These are phyloP conservation scores for Mycena sp. DNA, from an alignment of 1,284 basidiomycete genomes.

Conservation along the genomic window DNA sequence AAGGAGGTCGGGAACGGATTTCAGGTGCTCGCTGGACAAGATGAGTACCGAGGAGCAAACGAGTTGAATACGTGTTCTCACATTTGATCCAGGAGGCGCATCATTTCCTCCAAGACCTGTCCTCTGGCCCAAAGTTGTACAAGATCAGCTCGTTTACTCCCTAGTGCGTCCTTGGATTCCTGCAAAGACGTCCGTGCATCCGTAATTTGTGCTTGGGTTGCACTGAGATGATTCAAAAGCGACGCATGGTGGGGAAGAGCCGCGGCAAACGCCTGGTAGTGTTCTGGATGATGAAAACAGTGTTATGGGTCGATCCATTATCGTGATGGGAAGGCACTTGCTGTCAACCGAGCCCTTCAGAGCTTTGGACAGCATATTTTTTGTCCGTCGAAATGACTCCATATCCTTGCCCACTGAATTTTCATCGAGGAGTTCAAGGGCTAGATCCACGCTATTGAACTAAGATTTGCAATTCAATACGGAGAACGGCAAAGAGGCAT, in stretches of 20 bases:
- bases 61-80: conserved; percentile 52
- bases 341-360: conserved; percentile 88
- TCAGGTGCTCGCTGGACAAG: conserved; percentile 83
- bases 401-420: conserved; percentile 78
- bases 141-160: conserved; percentile 85
- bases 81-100: conserved; percentile 91
- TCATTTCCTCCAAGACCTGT: conserved; percentile 90
- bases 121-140: conserved; percentile 88
- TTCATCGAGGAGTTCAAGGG: conserved; percentile 86
- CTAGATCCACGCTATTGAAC: conserved; percentile 94
- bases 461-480: conserved; percentile 46
- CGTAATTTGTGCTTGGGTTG: conserved; percentile 79
- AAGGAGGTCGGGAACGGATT: conserved; percentile 90
- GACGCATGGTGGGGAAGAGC: conserved; percentile 89
- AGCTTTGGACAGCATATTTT: conserved; percentile 79
- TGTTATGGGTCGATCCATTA: conserved; percentile 21
- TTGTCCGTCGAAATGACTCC: conserved; percentile 80
- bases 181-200: conserved; percentile 80
- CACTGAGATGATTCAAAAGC: conserved; percentile 75
- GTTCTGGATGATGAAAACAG: conserved; percentile 54
- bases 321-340: conserved; percentile 52
- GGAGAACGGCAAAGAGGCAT: conserved; percentile 23
- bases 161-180: conserved; percentile 83
- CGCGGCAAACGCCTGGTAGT: conserved; percentile 93
- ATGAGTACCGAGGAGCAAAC: conserved; percentile 25